Conservation (phyloP, 306 rosid genomes). For the Purshia tridentata region DNA sequence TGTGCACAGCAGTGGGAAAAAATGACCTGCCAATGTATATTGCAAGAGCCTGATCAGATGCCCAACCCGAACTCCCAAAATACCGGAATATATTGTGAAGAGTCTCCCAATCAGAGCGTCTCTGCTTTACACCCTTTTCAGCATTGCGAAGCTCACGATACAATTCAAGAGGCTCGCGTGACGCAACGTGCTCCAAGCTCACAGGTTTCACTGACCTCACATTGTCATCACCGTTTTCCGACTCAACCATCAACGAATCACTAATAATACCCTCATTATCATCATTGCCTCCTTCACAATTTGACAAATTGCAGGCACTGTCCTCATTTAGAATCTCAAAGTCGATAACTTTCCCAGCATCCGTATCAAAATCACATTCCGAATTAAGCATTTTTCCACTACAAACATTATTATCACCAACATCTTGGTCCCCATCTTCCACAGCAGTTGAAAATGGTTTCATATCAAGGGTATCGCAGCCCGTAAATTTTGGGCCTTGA, state of each 20-base stretch:
- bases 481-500: constrained; percentile 29
- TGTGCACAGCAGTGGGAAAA: constrained; percentile 73
- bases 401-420: constrained; percentile 18
- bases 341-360: constrained; percentile 37
- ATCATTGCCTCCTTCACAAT: constrained; percentile 28
- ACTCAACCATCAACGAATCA: constrained; percentile 28
- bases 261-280: constrained; percentile 25
- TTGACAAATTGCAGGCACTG: constrained; percentile 14
- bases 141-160: constrained; percentile 45
- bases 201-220: constrained; percentile 26
- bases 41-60: constrained; percentile 82
- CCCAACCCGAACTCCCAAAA: constrained; percentile 77
- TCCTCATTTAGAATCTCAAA: constrained; percentile 35
- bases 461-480: constrained; percentile 7
- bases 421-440: constrained; percentile 19
- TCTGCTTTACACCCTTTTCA: constrained; percentile 35
- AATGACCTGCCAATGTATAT: constrained; percentile 86
- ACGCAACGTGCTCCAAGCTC: constrained; percentile 39
- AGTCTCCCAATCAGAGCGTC: constrained; percentile 41
- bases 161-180: constrained; percentile 53
- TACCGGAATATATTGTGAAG: constrained; percentile 36
- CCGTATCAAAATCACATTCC: constrained; percentile 45
- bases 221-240: constrained; percentile 16
- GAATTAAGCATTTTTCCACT: constrained; percentile 12
- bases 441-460: constrained; percentile 44